phyloP scores from a whole-genome alignment of 1,284 basidiomycete species.

The Fomitopsis pinicola region DNA sequence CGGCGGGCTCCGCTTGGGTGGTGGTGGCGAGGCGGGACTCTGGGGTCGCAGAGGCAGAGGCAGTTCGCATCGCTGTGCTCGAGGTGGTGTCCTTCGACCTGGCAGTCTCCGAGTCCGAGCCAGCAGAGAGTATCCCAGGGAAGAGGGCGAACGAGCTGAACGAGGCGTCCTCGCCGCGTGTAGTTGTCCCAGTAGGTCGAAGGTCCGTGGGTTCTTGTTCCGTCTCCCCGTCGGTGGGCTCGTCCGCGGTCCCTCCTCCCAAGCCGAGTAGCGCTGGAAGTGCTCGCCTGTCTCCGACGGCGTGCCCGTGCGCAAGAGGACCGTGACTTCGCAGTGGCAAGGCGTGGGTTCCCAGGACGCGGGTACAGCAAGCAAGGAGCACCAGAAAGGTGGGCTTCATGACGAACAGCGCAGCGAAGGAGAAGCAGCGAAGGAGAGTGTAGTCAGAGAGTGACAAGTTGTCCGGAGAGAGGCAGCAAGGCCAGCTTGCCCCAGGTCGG shows the following conservation, averaged over 20 bases:
- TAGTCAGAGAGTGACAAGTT: neutral
- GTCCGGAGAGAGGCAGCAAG: slow-evolving; percentile 1
- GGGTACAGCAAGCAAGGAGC: neutral
- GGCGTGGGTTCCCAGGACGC: neutral
- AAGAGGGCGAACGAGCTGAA: slow-evolving; percentile 1
- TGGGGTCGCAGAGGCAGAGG: neutral
- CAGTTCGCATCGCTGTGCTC: neutral
- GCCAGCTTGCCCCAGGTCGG: neutral
- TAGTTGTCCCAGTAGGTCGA: neutral
- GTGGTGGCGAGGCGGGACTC: neutral
- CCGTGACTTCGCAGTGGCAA: neutral
- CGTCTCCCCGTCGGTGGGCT: neutral
- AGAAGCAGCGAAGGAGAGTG: neutral
- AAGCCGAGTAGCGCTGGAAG: neutral
- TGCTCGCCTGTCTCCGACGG: neutral
- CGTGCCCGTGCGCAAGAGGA: neutral
- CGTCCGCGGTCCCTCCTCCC: neutral
- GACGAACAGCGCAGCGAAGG: neutral
- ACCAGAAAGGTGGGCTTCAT: slow-evolving; percentile 1
- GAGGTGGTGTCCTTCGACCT: slow-evolving; percentile 3
- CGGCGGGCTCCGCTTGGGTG: neutral
- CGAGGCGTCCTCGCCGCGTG: neutral
- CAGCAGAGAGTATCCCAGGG: neutral
- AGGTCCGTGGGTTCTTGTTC: neutral
- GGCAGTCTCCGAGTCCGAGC: neutral